A percentile compares a stretch with the other conserved stretches of the same genome.
phyloP scores from a whole-genome alignment of 495 filamentous ascomycete species.

The Hyphodiscus hymeniophilus region DNA sequence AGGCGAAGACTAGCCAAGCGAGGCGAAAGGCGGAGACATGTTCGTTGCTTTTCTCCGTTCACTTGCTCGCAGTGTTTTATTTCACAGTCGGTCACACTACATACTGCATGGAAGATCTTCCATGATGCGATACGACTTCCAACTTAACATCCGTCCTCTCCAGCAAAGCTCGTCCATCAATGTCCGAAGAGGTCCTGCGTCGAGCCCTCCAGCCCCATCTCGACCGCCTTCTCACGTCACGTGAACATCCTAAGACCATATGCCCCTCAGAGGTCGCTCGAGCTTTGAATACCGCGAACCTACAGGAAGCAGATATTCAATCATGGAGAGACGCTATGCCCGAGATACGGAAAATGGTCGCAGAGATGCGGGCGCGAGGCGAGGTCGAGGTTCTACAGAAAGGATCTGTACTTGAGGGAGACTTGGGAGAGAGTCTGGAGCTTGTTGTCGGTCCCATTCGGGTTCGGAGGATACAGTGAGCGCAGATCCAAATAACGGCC shows the following conservation, averaged over 20 bases:
- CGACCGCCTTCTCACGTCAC: slow-evolving; percentile 11
- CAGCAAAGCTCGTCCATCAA: no score
- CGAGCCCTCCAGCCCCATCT: slow-evolving; percentile 12
- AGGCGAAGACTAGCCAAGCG: no score
- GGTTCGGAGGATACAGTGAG: slow-evolving; percentile 18
- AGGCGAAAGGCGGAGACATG: no score
- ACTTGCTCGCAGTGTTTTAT: no score
- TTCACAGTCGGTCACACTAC: no score
- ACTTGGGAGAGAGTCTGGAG: slow-evolving; percentile 13
- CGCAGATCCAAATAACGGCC: no score
- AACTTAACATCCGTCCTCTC: no score
- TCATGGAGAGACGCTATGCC: slow-evolving; percentile 39
- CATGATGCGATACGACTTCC: no score
- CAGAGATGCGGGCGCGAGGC: slow-evolving; percentile 26
- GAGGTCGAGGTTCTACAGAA: slow-evolving; percentile 41
- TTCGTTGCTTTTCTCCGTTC: no score
- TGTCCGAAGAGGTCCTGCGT: neutral
- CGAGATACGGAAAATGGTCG: slow-evolving; percentile 29
- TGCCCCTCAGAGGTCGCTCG: slow-evolving; percentile 44
- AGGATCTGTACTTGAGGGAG: slow-evolving; percentile 28
- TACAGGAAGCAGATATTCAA: slow-evolving; percentile 21
- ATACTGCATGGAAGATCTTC: no score
- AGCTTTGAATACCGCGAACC: slow-evolving; percentile 27
- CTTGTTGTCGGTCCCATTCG: slow-evolving; percentile 35
- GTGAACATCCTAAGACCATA: slow-evolving; percentile 35